These are phyloP conservation scores for Aspergillus bridgeri DNA, from an alignment of 495 filamentous ascomycete genomes.

Conservation along the genomic window DNA sequence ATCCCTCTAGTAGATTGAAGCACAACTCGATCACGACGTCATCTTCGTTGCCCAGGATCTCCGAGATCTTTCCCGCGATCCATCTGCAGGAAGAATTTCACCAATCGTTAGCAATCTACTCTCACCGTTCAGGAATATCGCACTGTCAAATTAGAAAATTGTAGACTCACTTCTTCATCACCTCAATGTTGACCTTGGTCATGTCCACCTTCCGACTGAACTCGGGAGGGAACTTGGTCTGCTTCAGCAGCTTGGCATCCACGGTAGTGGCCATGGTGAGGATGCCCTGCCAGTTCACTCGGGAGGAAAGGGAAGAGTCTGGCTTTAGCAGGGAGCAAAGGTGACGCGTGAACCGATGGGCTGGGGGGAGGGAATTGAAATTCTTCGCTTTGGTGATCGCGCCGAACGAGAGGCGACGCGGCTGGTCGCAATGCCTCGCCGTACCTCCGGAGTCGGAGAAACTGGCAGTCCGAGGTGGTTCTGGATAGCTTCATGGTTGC, in stretches of 20 bases:
- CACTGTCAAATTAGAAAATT: no score
- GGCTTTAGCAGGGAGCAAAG: neutral
- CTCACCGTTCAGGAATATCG: neutral
- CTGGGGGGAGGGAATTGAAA: neutral
- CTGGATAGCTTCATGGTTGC: conserved; percentile 14
- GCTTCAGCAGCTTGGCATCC: conserved; percentile 80
- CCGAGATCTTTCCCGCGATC: conserved; percentile 83
- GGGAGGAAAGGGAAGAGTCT: neutral
- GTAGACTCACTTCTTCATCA: conserved; percentile 89
- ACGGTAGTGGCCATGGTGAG: conserved; percentile 65
- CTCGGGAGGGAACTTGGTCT: conserved; percentile 90
- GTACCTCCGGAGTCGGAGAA: conserved; percentile 4
- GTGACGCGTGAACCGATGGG: conserved; percentile 7
- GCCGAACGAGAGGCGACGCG: conserved; percentile 11
- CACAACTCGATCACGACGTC: conserved; percentile 93
- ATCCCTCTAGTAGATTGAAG: conserved; percentile 81
- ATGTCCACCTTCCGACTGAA: conserved; percentile 96
- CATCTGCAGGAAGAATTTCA: conserved; percentile 60
- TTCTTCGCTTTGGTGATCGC: conserved; percentile 1
- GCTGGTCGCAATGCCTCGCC: conserved; percentile 11
- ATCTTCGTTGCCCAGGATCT: conserved; percentile 85
- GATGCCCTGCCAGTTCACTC: neutral
- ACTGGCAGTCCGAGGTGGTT: conserved; percentile 13
- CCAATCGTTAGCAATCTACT: conserved; percentile 11
- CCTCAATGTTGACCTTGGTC: conserved; percentile 91